phyloP scores from a whole-genome alignment of 495 filamentous ascomycete genomes.

The Zalerion maritima region DNA sequence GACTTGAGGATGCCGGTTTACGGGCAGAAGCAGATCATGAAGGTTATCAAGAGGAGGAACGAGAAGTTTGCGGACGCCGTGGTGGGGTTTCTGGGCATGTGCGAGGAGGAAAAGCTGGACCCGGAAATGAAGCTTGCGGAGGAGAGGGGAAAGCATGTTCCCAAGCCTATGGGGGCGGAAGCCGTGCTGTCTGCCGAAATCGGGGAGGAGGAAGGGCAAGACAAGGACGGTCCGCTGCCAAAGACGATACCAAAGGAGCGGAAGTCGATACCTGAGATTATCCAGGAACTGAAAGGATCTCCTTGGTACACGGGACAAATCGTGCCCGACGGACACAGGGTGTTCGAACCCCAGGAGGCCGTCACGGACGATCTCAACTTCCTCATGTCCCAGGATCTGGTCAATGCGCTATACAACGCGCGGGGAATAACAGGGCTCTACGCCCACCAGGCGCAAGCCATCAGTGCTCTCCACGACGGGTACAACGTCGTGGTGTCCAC shows the following conservation, averaged over 20 bases:
- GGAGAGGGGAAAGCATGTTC: conserved; percentile 36
- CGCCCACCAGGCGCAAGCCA: conserved; percentile 86
- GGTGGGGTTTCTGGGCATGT: conserved; percentile 60
- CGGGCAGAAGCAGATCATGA: conserved; percentile 83
- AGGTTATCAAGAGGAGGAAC: conserved; percentile 83
- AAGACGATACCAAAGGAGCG: conserved; percentile 67
- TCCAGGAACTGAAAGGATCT: conserved; percentile 64
- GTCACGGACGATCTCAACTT: conserved; percentile 79
- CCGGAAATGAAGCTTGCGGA: conserved; percentile 48
- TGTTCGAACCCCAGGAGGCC: conserved; percentile 76
- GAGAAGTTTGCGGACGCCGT: conserved; percentile 69
- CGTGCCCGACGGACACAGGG: conserved; percentile 83
- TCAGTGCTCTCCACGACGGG: conserved; percentile 74
- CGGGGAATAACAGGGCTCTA: conserved; percentile 78
- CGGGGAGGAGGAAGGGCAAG: conserved; percentile 9
- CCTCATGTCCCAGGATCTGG: conserved; percentile 72
- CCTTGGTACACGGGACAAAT: conserved; percentile 88
- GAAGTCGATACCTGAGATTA: conserved; percentile 69
- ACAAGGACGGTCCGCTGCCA: too few species aligned
- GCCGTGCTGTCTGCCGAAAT: conserved; percentile 12
- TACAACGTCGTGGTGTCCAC: conserved; percentile 86
- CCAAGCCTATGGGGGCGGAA: conserved; percentile 18
- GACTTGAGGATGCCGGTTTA: conserved; percentile 87
- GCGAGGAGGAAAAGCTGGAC: conserved; percentile 49
- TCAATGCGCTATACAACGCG: conserved; percentile 89